Evolutionary conservation across 306 rosid genomes (phyloP), one percentile per base, ranked within the genome.

Genomic region (Vigna hirtella): DNA sequence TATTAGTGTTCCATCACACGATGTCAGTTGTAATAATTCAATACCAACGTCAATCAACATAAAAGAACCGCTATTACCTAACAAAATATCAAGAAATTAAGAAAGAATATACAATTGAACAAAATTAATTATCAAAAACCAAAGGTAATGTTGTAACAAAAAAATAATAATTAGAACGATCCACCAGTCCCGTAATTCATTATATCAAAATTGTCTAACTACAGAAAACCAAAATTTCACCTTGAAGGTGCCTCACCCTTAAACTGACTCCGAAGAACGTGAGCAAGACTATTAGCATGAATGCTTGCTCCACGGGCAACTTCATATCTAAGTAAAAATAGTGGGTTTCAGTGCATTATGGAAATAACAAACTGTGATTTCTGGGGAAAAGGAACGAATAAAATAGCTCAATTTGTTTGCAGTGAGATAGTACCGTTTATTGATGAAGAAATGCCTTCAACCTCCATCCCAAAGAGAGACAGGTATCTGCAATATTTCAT

Each of bases 31-130:
- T 42, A 69, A 32, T 36, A 77, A 59, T 14, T 64, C 56, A 76
- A 57, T 38, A 70, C 48, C 22, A 72, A 38, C 5, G 62, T 79
- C 77, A 76, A 73, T 61, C 26, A 78, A 80, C 78, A 70, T 56
- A 49, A 50, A 74, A 34, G 75, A 66, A 9, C 66, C 34, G 58
- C 51, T 28, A 58, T 3, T 36, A 55, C 55, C 81, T 15, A 66
- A 57, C 76, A 57, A 85, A 45, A 53, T 56, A 77, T 65, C 17
- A 52, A 70, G 78, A 61, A 30, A 30, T 61, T 2, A 61, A 30
- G 68, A 79, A 81, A 77, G 91, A 82, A 87, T 89, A 83, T 92
- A 85, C 93, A 86, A 73, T 50, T 85, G 45, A 83, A 78, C 85
- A 83, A 82, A 86, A 87, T 74, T 77, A 92, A 83, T 77, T 76